Conservation (phyloP, 345 rosid genomes). For the Sisymbrium irio region DNA sequence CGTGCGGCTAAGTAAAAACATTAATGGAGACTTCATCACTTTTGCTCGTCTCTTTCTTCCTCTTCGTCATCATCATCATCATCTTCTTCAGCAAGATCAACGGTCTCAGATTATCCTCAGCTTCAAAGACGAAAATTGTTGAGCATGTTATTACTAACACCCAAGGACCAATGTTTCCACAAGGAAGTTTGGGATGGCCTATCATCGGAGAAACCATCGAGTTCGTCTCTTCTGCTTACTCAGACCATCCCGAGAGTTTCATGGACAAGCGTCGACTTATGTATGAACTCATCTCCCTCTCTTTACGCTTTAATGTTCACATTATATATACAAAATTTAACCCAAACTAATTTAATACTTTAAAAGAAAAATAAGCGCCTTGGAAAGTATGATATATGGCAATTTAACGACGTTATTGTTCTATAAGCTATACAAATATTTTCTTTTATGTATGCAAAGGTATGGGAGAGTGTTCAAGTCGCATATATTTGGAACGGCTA, state of each 20-base stretch:
- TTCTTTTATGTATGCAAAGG: slow-evolving; percentile 35
- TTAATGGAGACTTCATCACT: slow-evolving; percentile 42
- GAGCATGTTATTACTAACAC: not conserved
- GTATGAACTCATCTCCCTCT: slow-evolving; percentile 37
- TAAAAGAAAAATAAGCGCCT: not conserved
- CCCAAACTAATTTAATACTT: not conserved
- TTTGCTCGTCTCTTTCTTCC: slow-evolving; percentile 29
- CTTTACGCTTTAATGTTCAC: not conserved
- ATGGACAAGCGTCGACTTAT: slow-evolving; percentile 72
- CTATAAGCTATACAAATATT: not conserved
- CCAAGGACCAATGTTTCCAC: slow-evolving; percentile 43
- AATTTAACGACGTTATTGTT: not conserved
- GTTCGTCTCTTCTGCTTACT: slow-evolving; percentile 74
- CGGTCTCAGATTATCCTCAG: slow-evolving; percentile 18
- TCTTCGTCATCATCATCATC: slow-evolving; percentile 30
- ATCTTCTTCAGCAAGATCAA: slow-evolving; percentile 38
- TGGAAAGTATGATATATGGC: not conserved
- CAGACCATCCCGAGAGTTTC: slow-evolving; percentile 88
- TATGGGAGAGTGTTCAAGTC: slow-evolving; percentile 97
- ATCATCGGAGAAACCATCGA: slow-evolving; percentile 86
- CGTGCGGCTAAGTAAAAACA: slow-evolving; percentile 24
- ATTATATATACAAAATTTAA: not conserved
- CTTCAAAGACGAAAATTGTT: slow-evolving; percentile 15
- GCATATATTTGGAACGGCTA: slow-evolving; percentile 84
- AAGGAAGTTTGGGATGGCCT: slow-evolving; percentile 87